These are phyloP conservation scores for Zalaria sp. DNA, from an alignment of 2,329 filamentous ascomycete genomes.

Conservation along the genomic window DNA sequence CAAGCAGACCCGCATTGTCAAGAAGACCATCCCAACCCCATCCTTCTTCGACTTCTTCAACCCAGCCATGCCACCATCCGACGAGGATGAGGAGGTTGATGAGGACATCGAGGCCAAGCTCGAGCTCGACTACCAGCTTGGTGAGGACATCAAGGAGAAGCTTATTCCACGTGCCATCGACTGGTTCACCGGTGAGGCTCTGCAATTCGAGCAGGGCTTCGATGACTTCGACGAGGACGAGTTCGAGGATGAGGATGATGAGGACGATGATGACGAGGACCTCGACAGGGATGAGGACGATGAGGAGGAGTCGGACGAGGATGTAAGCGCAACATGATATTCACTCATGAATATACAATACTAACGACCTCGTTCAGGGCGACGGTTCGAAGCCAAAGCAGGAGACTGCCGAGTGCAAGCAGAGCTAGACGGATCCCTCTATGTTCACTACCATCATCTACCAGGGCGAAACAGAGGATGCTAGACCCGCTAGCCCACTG, in stretches of 20 bases:
- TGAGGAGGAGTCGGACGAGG: slow-evolving; percentile 35
- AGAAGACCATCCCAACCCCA: slow-evolving; percentile 97
- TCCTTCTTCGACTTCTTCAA: slow-evolving; percentile 99
- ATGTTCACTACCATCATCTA: no score
- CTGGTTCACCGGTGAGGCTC: slow-evolving; percentile 97
- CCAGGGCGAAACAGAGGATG: no score
- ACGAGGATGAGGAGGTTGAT: slow-evolving; percentile 62
- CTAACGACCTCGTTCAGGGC: slow-evolving; percentile 40
- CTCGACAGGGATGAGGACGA: slow-evolving; percentile 71
- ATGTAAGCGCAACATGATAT: slow-evolving; percentile 20
- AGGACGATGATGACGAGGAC: slow-evolving; percentile 73
- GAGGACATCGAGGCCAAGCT: slow-evolving; percentile 94
- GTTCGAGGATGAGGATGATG: slow-evolving; percentile 85
- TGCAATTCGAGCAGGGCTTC: slow-evolving; percentile 88
- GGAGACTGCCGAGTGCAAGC: slow-evolving; percentile 91
- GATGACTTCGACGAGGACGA: slow-evolving; percentile 72
- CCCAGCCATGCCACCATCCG: slow-evolving; percentile 71
- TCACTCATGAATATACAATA: background rate
- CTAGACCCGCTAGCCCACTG: no score
- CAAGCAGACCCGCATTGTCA: slow-evolving; percentile 96
- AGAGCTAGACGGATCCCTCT: slow-evolving; percentile 44
- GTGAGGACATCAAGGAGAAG: slow-evolving; percentile 99
- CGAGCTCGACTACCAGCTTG: slow-evolving; percentile 95
- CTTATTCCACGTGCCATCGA: slow-evolving; percentile 95
- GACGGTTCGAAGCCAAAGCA: slow-evolving; percentile 83